Percentiles rank a stretch among this genome's conserved stretches.
Evolutionary conservation across 2,329 filamentous ascomycete genomes (phyloP).

Genomic region (Saccharata proteae): DNA sequence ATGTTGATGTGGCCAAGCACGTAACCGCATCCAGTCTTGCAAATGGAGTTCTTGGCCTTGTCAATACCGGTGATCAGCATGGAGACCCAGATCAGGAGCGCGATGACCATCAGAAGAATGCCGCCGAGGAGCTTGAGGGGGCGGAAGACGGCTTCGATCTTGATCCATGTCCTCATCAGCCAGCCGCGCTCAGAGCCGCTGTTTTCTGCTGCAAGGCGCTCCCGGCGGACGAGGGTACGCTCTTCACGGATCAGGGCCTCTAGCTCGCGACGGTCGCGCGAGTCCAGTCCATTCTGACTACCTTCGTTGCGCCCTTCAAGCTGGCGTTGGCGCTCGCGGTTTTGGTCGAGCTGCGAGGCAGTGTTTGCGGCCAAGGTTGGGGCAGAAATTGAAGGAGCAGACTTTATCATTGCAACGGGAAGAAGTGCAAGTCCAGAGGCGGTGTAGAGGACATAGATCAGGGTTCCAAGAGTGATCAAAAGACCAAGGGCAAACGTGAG

Average conservation of each 20-base stretch:
- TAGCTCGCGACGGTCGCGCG: conserved; percentile 79
- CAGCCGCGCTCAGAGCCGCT: conserved; percentile 64
- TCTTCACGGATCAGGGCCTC: conserved; percentile 83
- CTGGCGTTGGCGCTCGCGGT: conserved; percentile 84
- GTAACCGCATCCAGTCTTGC: conserved; percentile 83
- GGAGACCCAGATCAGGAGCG: conserved; percentile 69
- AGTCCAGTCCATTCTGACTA: conserved; percentile 58
- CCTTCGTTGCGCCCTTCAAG: conserved; percentile 76
- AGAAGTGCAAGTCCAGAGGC: conserved; percentile 78
- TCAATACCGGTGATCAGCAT: conserved; percentile 95
- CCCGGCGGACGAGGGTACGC: conserved; percentile 77
- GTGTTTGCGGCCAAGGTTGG: conserved; percentile 68
- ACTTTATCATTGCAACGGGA: conserved; percentile 84
- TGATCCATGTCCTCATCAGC: conserved; percentile 66
- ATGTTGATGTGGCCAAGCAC: conserved; percentile 79
- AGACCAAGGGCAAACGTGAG: conserved; percentile 81
- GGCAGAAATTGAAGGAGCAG: conserved; percentile 72
- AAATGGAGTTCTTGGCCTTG: conserved; percentile 91
- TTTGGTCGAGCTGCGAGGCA: conserved; percentile 68
- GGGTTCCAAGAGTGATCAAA: conserved; percentile 74
- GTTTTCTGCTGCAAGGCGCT: conserved; percentile 74
- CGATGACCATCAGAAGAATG: conserved; percentile 60
- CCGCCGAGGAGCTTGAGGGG: conserved; percentile 83
- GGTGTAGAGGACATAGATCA: conserved; percentile 82
- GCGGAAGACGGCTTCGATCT: conserved; percentile 67